Evolutionary conservation across 2,329 filamentous ascomycete species (phyloP).

Genomic region (Epichloe sp.): DNA sequence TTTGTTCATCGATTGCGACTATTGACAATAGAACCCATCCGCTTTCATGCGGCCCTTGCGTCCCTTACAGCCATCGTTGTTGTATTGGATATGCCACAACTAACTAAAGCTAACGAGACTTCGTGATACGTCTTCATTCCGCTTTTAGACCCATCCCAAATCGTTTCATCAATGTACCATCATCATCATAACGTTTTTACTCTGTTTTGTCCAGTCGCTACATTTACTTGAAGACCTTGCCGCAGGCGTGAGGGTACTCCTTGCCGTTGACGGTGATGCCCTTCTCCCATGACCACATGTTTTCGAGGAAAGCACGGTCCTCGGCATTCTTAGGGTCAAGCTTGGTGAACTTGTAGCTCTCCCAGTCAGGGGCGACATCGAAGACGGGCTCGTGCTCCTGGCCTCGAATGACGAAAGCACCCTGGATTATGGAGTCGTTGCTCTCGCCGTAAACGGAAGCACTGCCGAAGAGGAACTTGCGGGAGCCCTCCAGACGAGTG

Average conservation of each 20-base stretch:
- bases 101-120: background rate
- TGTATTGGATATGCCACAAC: background rate
- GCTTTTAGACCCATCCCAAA: constrained; percentile 7
- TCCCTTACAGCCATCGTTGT: background rate
- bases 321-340: constrained; percentile 78
- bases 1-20: background rate
- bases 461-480: constrained; percentile 94
- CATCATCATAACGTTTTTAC: constrained; percentile 12
- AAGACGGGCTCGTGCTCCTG: constrained; percentile 78
- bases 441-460: constrained; percentile 78
- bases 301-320: constrained; percentile 75
- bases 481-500: constrained; percentile 87
- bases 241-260: constrained; percentile 75
- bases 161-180: constrained; percentile 20
- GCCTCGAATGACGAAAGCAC: constrained; percentile 90
- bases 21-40: background rate
- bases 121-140: constrained; percentile 11
- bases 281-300: constrained; percentile 88
- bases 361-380: constrained; percentile 91
- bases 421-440: constrained; percentile 83
- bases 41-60: background rate
- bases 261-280: constrained; percentile 70
- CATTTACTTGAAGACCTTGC: constrained; percentile 97
- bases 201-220: background rate
- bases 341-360: constrained; percentile 95